Evolutionary conservation across 2,329 filamentous ascomycete species (phyloP), one percentile per base, ranked within the genome.

Genomic region (Curvularia lunata): DNA sequence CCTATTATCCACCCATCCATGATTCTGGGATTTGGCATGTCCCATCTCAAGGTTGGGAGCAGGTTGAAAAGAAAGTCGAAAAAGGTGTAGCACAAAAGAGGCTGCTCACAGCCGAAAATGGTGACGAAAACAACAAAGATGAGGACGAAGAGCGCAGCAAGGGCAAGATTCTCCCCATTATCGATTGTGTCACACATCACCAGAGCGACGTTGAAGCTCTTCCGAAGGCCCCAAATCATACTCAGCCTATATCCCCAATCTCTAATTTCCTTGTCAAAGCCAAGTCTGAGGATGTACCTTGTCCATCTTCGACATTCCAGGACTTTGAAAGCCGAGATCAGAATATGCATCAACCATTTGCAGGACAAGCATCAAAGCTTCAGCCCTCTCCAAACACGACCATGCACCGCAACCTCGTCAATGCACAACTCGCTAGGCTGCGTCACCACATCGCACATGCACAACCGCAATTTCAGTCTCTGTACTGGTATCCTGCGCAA

Each of bases 391-490:
- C 42, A 13, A 47, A 37, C 12, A 48, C 47, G 3, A 4, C 37
- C 8, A 19, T 40, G 21, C 54, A 61, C 38, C 54, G 54, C 1
- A 30, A 40, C 4, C 54, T 61, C 9, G 54, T 57, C 27, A 19
- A 42, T 25, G 28, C 42, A 1, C 58, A 57, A n/a, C 46, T 59
- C 3, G 30, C 42, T 6, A n/a, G 19, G 12, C 54, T 54, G 3
- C 41, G 23, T 16, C 18, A 40, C 6, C n/a, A 40, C 13, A 49
- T 49, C 13, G 28, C 52, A 4, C 16, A 43, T 12, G 23, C 34
- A n/a, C 45, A 28, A 8, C 18, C 48, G 10, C 43, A 40, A 19
- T 5, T 12, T 19, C 43, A 30, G 8, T n/a, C 25, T 2, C 12
- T 30, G 27, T 7, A 9, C 7, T 4, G 5, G 34, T 18, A 37